Evolutionary conservation across 805 yeast species (phyloP), one percentile per base, ranked within the genome.

Genomic region (Tetrapisispora iriomotensis): DNA sequence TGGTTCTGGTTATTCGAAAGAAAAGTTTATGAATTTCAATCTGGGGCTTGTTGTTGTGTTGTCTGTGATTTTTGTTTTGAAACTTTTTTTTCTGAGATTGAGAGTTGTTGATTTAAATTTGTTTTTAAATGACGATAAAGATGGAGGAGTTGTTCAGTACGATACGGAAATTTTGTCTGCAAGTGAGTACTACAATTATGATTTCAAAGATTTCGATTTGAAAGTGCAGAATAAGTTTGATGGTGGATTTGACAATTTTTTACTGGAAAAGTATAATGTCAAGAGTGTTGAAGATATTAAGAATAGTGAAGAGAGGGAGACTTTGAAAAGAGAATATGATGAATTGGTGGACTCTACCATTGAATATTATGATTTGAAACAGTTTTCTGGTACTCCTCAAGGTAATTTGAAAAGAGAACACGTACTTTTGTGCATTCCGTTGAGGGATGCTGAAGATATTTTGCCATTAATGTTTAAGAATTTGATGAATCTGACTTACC

Each of bases 401-500:
- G 86, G 83, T 13, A 58, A 56, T 13, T 52, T 47, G 8, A 58
- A 69, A 14, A 72, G 75, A 12, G 94, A 85, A 45, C 72, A 77
- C 35, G 76, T 85, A 12, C 62, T 85, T 40, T 62, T 86, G 37
- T 68, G 80, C 44, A 72, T 85, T 53, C 95, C 95, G 8, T 63
- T 85, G 44, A 68, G 94, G 60, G 80, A 85, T 52, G 94, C 95
- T 0, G 82, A 75, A 50, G 67, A 71, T 22, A 88, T 82, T 17
- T 62, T 85, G 45, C 87, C 92, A 10, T 67, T 84, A 67, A 85
- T 87, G 70, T 84, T 86, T 64, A 79, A 79, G 52, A 83, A 85
- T 61, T 64, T 85, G 61, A 82, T 82, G 90, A 84, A 85, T 58
- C 65, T 85, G 61, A 83, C 94, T 1, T 85, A 85, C 56, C 86